Conservation (phyloP, 2,329 filamentous ascomycete species). For the Pestalotiopsis fici region DNA sequence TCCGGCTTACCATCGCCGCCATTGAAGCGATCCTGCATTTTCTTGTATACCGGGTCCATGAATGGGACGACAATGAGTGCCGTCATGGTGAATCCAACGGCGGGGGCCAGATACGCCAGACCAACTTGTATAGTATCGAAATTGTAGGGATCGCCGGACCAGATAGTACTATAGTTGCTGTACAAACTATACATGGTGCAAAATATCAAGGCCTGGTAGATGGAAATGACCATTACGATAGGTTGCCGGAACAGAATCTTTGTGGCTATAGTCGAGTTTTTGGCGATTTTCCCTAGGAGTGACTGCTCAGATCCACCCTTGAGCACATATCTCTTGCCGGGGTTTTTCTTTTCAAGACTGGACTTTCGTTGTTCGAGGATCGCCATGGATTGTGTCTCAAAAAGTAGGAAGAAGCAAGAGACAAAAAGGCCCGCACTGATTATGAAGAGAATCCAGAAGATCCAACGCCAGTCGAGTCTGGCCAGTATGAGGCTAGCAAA, state of each 20-base stretch:
- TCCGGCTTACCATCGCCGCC: background rate
- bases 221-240: background rate
- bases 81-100: background rate
- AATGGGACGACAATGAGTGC: background rate
- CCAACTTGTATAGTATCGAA: background rate
- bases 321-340: background rate
- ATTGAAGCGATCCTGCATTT: background rate
- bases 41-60: background rate
- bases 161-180: background rate
- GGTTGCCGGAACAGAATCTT: background rate
- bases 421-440: constrained; percentile 26
- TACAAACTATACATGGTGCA: background rate
- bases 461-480: constrained; percentile 31
- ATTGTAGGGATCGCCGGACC: background rate
- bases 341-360: background rate
- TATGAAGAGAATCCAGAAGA: constrained; percentile 36
- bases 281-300: background rate
- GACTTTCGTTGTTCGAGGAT: background rate
- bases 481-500: constrained; percentile 13
- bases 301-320: background rate
- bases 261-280: background rate
- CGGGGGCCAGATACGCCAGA: background rate
- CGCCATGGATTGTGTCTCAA: background rate
- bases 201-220: background rate
- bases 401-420: constrained; percentile 29